Conservation (phyloP, 1,139 yeast species). For the Candida gigantensis region DNA sequence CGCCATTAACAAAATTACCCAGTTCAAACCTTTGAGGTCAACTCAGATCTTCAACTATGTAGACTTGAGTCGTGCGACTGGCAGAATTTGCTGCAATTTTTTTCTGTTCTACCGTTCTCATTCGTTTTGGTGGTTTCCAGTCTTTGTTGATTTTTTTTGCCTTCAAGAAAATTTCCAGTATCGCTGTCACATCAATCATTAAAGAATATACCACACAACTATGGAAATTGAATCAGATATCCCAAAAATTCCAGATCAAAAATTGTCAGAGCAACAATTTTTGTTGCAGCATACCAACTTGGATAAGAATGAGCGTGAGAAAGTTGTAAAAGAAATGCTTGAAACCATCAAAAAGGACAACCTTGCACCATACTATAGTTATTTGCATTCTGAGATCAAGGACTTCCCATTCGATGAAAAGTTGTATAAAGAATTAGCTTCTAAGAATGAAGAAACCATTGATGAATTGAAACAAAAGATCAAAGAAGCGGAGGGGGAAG, state of each 20-base stretch:
- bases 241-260: slow-evolving; percentile 75
- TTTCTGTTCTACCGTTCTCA: too few relatives aligned
- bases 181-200: too few relatives aligned
- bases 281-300: slow-evolving; percentile 42
- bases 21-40: too few relatives aligned
- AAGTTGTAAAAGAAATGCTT: slow-evolving; percentile 48
- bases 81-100: too few relatives aligned
- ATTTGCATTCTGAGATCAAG: slow-evolving; percentile 55
- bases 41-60: too few relatives aligned
- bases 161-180: slow-evolving; percentile 1
- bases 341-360: slow-evolving; percentile 57
- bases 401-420: slow-evolving; percentile 59
- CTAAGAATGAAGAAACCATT: slow-evolving; percentile 56
- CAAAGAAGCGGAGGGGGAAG: slow-evolving; percentile 77
- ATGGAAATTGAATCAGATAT: slow-evolving; percentile 50
- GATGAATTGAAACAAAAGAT: slow-evolving; percentile 61
- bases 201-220: slow-evolving; percentile 12
- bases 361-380: slow-evolving; percentile 84
- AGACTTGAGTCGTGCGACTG: too few relatives aligned
- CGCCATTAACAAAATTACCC: too few relatives aligned
- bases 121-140: slow-evolving; percentile 1
- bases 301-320: slow-evolving; percentile 33
- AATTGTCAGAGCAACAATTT: slow-evolving; percentile 76
- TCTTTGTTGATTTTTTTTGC: slow-evolving; percentile 5
- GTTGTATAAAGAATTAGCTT: slow-evolving; percentile 51